These are phyloP conservation scores for Syzygium grande DNA, from an alignment of 345 rosid genomes.

Conservation along the genomic window DNA sequence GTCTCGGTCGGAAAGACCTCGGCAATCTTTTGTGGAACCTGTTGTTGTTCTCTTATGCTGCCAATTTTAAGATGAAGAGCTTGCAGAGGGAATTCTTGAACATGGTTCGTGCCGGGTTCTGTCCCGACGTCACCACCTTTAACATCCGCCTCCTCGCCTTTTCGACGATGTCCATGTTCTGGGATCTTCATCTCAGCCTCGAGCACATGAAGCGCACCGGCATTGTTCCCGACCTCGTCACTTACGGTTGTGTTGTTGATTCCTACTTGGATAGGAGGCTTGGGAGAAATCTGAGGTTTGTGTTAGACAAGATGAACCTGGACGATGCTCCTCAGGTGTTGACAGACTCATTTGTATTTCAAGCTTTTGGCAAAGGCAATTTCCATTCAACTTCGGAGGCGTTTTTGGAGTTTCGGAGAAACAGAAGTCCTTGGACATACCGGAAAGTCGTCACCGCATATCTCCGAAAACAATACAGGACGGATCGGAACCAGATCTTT, in stretches of 20 bases:
- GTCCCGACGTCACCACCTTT: slow-evolving; percentile 71
- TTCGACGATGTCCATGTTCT: slow-evolving; percentile 68
- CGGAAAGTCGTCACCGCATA: slow-evolving; percentile 45
- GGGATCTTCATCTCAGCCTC: slow-evolving; percentile 89
- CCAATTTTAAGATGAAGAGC: slow-evolving; percentile 82
- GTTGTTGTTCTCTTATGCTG: slow-evolving; percentile 65
- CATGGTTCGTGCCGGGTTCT: slow-evolving; percentile 55
- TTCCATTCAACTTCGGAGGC: slow-evolving; percentile 75
- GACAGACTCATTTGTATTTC: slow-evolving; percentile 54
- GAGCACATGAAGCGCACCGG: slow-evolving; percentile 64
- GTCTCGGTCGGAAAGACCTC: slow-evolving; percentile 52
- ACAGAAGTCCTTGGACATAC: slow-evolving; percentile 45
- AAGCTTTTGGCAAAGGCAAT: slow-evolving; percentile 76
- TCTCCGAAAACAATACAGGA: slow-evolving; percentile 49
- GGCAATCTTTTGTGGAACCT: slow-evolving; percentile 77
- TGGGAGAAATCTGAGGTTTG: slow-evolving; percentile 58
- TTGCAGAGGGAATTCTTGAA: slow-evolving; percentile 67
- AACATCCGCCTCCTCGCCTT: slow-evolving; percentile 69
- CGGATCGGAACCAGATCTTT: slow-evolving; percentile 50
- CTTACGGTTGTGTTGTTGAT: slow-evolving; percentile 72
- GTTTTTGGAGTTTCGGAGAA: slow-evolving; percentile 47
- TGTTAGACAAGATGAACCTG: slow-evolving; percentile 37
- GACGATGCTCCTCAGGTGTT: slow-evolving; percentile 37
- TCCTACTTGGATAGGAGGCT: slow-evolving; percentile 75
- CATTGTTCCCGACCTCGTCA: slow-evolving; percentile 70